A percentile compares a stretch with the other conserved stretches of the same genome.
phyloP scores from a whole-genome alignment of 1,284 basidiomycete genomes.

The Apiotrichum gamsii region DNA sequence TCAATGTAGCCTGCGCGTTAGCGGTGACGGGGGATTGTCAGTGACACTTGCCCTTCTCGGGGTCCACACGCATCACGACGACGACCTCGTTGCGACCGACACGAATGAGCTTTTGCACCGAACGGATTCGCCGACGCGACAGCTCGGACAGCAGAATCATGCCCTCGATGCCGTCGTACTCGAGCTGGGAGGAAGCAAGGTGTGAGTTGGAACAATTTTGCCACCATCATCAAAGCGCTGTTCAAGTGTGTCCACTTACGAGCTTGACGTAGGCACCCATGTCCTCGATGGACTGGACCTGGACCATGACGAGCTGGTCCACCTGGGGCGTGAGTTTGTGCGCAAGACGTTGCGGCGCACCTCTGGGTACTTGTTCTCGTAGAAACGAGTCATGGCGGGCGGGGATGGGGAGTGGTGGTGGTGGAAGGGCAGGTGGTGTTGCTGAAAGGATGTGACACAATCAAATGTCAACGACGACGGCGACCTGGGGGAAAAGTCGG shows the following conservation, averaged over 20 bases:
- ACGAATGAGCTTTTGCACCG: slow-evolving; percentile 95
- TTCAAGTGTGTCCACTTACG: slow-evolving; percentile 53
- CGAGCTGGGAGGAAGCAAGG: slow-evolving; percentile 70
- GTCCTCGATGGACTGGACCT: slow-evolving; percentile 97
- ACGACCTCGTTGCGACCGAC: slow-evolving; percentile 98
- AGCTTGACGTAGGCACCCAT: slow-evolving; percentile 99
- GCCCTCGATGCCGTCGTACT: slow-evolving; percentile 98
- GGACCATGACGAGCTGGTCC: slow-evolving; percentile 98
- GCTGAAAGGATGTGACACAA: too few relatives aligned
- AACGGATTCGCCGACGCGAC: slow-evolving; percentile 90
- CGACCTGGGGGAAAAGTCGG: too few relatives aligned
- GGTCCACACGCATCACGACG: slow-evolving; percentile 95
- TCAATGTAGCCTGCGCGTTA: slow-evolving; percentile 81
- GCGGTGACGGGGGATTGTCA: not conserved
- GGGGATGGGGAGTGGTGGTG: not conserved
- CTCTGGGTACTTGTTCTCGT: slow-evolving; percentile 52
- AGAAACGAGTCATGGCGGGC: slow-evolving; percentile 45
- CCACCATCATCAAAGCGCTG: too few relatives aligned
- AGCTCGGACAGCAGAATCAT: slow-evolving; percentile 99
- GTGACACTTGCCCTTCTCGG: slow-evolving; percentile 79
- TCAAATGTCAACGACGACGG: too few relatives aligned
- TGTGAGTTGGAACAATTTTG: too few relatives aligned
- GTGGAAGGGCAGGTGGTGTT: not conserved
- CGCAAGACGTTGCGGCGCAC: slow-evolving; percentile 17
- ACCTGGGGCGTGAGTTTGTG: slow-evolving; percentile 52